These are phyloP conservation scores for Trichoderma polysporum DNA, from an alignment of 2,329 filamentous ascomycete species.

Conservation along the genomic window DNA sequence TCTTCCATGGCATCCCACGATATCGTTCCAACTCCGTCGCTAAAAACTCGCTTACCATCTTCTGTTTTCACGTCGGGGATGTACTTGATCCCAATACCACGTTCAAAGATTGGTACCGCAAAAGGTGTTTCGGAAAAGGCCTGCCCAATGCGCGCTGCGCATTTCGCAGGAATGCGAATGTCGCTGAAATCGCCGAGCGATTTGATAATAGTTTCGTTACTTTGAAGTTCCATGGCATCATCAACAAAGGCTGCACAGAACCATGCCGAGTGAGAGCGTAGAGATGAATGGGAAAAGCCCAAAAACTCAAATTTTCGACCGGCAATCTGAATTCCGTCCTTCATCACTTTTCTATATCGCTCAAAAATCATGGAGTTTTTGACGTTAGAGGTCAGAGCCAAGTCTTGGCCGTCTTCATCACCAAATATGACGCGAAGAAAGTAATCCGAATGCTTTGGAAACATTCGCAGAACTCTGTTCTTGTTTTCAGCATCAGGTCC, in stretches of 20 bases:
- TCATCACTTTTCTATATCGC: constrained; percentile 62
- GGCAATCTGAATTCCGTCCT: constrained; percentile 60
- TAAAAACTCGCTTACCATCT: constrained; percentile 61
- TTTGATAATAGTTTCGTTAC: constrained; percentile 45
- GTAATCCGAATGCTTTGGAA: constrained; percentile 55
- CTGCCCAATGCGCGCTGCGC: constrained; percentile 60
- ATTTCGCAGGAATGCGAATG: constrained; percentile 55
- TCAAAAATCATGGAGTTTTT: constrained; percentile 49
- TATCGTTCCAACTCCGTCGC: constrained; percentile 76
- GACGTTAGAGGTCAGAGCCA: constrained; percentile 56
- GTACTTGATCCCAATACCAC: constrained; percentile 32
- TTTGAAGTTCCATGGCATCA: constrained; percentile 32
- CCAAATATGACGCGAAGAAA: constrained; percentile 72
- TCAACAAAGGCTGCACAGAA: constrained; percentile 51
- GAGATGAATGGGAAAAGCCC: constrained; percentile 77
- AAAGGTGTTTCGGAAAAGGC: constrained; percentile 74
- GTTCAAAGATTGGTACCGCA: constrained; percentile 51
- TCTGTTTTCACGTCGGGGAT: constrained; percentile 54
- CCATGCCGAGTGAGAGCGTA: constrained; percentile 71
- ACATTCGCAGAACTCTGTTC: constrained; percentile 71
- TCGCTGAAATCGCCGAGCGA: constrained; percentile 50
- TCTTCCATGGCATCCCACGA: constrained; percentile 58
- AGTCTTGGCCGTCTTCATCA: constrained; percentile 68
- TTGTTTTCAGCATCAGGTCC: constrained; percentile 66
- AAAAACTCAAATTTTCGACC: constrained; percentile 65